phyloP scores from a whole-genome alignment of 192 early-diverging fungal species.

The Kappamyces sp. region DNA sequence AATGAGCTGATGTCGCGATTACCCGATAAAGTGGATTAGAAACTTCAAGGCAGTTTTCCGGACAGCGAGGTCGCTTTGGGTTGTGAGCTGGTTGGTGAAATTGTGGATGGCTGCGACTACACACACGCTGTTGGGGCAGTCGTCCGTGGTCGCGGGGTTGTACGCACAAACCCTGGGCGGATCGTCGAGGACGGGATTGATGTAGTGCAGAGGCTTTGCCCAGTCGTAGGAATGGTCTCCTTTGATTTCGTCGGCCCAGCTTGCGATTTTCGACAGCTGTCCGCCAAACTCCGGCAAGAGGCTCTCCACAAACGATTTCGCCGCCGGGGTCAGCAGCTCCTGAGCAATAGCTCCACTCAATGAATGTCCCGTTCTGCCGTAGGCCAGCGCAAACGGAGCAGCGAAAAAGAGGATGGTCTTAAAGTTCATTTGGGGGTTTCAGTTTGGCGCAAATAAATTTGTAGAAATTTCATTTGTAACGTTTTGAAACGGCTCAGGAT shows the following conservation, averaged over 20 bases:
- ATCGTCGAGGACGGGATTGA: conserved; percentile 15
- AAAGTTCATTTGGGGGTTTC: too few species aligned
- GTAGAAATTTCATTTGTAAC: too few species aligned
- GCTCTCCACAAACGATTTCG: conserved; percentile 3
- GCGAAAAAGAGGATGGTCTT: too few species aligned
- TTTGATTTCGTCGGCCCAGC: conserved; percentile 30
- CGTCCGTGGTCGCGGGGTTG: background rate
- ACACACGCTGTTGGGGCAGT: background rate
- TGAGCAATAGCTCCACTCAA: conserved; percentile 23
- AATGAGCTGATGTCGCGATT: too few species aligned
- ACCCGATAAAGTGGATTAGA: conserved; percentile 23
- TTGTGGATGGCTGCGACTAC: conserved; percentile 14
- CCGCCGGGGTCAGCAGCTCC: conserved; percentile 14
- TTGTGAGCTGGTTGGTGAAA: background rate
- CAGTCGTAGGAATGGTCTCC: background rate
- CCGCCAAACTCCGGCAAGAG: conserved; percentile 21
- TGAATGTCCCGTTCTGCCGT: conserved; percentile 20
- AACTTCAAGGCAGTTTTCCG: conserved; percentile 10
- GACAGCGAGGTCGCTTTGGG: background rate
- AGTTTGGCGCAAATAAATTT: too few species aligned
- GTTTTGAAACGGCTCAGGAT: too few species aligned
- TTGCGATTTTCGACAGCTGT: conserved; percentile 13
- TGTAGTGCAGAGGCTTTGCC: conserved; percentile 16
- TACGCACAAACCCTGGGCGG: conserved; percentile 12
- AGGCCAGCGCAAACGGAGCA: background rate